Base-by-base conservation (phyloP, 2,329 filamentous ascomycete genomes). In the Kalmusia sp. region DNA sequence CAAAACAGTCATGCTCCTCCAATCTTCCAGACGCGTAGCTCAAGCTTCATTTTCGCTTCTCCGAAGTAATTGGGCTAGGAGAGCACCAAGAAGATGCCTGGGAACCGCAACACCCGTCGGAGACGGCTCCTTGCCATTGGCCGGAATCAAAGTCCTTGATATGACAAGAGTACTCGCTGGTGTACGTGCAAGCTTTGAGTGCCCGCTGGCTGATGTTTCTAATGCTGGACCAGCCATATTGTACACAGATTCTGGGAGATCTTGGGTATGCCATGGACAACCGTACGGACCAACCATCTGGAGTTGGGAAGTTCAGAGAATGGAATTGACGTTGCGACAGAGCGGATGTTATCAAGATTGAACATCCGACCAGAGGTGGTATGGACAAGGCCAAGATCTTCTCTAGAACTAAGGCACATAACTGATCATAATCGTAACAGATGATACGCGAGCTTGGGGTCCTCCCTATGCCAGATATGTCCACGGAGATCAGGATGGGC, bases 141-240 rank as follows among this genome's bases (percentile, higher is more conserved):
- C 91, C 30, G 95, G 95, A 1, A 89, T 95, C 64, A 87, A 90
- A 50, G 93, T 98, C 12, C 82, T 99, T 57, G 95, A 99, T 73
- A 96, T 99, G 92, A 98, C 93, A 3, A 85, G 95, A 77, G 95
- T 99, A 1, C 79, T 99, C 59, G 95, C 95, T 58, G 95, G 95
- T 52, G 93, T 97, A 80, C 77, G 89, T 82, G 2, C 1, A 37
- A 44, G 1, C 12, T 15, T 11, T 19, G 22, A 14, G 8, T 3
- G 2, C 25, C 25, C 4, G 15, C 11, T 3, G 2, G 4, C 31
- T 9, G n/a, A 19, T 2, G 8, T 30, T 11, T 51, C 67, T 74
- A 30, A 74, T 51, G 31, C 6, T 5, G 2, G 27, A 51, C 12
- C 67, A 98, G 92, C 95, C 95, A 61, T 98, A 98, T 71, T 97